Evolutionary conservation across 257 asterid species (phyloP), one percentile per base, ranked within the genome.

Genomic region (Paulownia fortunei): DNA sequence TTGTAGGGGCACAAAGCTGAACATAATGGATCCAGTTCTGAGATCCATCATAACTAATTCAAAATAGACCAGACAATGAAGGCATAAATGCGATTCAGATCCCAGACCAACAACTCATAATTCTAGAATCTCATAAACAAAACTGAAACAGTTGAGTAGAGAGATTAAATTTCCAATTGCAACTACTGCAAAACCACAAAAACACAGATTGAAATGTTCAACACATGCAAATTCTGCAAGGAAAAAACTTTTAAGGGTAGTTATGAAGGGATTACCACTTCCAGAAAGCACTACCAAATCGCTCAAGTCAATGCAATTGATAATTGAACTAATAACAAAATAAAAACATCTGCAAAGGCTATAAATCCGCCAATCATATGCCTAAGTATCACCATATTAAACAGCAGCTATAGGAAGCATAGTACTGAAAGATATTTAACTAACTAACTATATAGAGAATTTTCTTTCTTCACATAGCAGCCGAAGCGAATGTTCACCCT

Each of bases 231-330:
- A 74, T 60, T 76, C 58, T 13, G 15, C 81, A 55, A 2, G 34
- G 39, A 54, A 4, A 55, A 27, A 15, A 4, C 9, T n/a, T 24
- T 42, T 19, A 68, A 6, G n/a, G 6, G 9, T n/a, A 47, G 6
- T 34, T 34, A 34, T 6, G 6, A 34, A 34, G 62, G 1, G 59
- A 56, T 41, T 62, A 42, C 67, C 34, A 73, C 24, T 67, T 42
- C 26, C 30, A 79, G 69, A 42, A 64, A 37, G 69, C 42, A 72
- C 69, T 26, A 46, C 49, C 32, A 59, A 61, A 42, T 41, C 24
- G 34, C 34, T 44, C 52, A 49, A 56, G 56, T 34, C 72, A 42
- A 74, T 19, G 54, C 24, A 30, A 27, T 37, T 60, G 72, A 60
- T 23, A 21, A 3, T 24, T 34, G 44, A 71, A 34, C 13, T 58